Conservation (phyloP, 768 basidiomycete species). For the Termitomyces titanicus region DNA sequence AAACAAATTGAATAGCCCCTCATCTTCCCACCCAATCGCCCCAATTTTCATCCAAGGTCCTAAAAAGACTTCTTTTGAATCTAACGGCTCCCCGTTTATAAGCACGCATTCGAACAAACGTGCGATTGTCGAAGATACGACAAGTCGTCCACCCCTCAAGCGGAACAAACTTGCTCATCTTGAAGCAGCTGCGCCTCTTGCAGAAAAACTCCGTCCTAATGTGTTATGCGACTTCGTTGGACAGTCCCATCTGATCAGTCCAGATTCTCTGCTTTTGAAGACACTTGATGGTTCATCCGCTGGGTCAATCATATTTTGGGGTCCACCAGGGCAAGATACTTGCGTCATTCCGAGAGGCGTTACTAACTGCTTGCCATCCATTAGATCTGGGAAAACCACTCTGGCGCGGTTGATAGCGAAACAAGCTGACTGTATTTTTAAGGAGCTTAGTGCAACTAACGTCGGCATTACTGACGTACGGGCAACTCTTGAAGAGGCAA, state of each 20-base stretch:
- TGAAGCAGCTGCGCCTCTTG: slow-evolving; percentile 47
- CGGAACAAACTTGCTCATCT: slow-evolving; percentile 16
- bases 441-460: slow-evolving; percentile 74
- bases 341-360: neutral
- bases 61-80: slow-evolving; percentile 13
- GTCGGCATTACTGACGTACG: slow-evolving; percentile 69
- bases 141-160: slow-evolving; percentile 11
- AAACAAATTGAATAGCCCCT: slow-evolving; percentile 11
- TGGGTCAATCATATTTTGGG: slow-evolving; percentile 71
- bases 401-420: slow-evolving; percentile 68
- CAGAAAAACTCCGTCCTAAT: slow-evolving; percentile 69
- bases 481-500: slow-evolving; percentile 74
- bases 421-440: slow-evolving; percentile 57
- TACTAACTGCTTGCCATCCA: neutral
- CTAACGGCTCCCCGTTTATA: neutral
- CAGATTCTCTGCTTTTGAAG: slow-evolving; percentile 52
- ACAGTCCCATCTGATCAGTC: slow-evolving; percentile 59
- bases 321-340: slow-evolving; percentile 58
- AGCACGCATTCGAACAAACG: slow-evolving; percentile 14
- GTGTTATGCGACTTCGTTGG: slow-evolving; percentile 67
- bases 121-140: slow-evolving; percentile 11
- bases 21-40: slow-evolving; percentile 30
- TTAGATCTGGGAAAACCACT: slow-evolving; percentile 72
- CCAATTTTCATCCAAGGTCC: slow-evolving; percentile 36
- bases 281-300: slow-evolving; percentile 45